Percentiles rank a stretch among this genome's conserved stretches.
Conservation (phyloP, 2,329 filamentous ascomycete species). For the Phoma herbarum region DNA sequence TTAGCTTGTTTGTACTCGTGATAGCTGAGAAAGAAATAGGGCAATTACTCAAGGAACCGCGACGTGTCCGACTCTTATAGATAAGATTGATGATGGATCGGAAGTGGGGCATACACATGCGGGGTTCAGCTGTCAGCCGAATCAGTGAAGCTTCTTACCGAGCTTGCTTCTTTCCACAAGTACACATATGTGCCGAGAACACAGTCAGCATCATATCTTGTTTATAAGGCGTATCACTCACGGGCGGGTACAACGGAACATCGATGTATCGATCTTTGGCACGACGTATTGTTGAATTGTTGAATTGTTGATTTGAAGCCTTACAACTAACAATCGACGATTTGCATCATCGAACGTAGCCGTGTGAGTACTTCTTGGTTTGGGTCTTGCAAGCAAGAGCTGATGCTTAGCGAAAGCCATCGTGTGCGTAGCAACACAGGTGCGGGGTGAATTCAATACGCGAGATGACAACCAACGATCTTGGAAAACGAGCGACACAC, state of each 20-base stretch:
- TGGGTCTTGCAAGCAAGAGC: no score
- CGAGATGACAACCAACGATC: not conserved
- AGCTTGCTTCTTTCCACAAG: not conserved
- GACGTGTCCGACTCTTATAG: not conserved
- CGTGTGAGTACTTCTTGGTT: not conserved
- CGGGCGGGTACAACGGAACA: not conserved
- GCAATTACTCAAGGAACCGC: not conserved
- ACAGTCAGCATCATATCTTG: not conserved
- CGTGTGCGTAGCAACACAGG: not conserved
- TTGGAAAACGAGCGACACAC: not conserved
- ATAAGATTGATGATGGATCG: not conserved
- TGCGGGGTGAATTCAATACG: not conserved
- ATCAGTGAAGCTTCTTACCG: not conserved
- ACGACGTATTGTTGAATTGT: not conserved
- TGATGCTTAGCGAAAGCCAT: not conserved
- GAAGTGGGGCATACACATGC: constrained; percentile 12
- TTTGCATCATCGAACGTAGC: not conserved
- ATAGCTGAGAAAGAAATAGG: not conserved
- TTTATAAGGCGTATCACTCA: no score
- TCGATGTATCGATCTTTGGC: not conserved
- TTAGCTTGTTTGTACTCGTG: not conserved
- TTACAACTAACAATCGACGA: not conserved
- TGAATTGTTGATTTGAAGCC: no score
- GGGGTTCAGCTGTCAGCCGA: constrained; percentile 9
- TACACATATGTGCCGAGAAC: not conserved